Percentiles rank a stretch among this genome's conserved stretches.
Evolutionary conservation across 257 asterid genomes (phyloP).

Genomic region (Solanum arcanum): DNA sequence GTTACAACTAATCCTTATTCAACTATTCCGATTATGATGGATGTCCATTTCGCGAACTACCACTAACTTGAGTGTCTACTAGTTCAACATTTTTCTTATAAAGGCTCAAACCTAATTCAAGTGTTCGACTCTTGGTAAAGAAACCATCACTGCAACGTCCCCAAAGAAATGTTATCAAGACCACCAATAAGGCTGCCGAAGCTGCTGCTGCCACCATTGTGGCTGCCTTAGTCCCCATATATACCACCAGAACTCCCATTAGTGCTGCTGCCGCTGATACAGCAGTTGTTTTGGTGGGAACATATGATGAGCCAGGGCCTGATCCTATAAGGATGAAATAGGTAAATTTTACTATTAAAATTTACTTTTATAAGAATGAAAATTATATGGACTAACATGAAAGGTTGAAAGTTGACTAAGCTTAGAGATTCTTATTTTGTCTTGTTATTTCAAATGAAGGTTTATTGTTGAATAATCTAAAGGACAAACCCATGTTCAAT

Average conservation of each 20-base stretch:
- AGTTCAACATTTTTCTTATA: constrained; percentile 25
- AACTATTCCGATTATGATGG: neutral
- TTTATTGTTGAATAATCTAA: neutral
- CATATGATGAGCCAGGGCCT: constrained; percentile 72
- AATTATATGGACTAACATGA: constrained; percentile 4
- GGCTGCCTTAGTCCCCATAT: constrained; percentile 55
- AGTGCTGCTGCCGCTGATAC: constrained; percentile 76
- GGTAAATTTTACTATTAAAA: constrained; percentile 25
- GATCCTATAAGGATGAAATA: constrained; percentile 74
- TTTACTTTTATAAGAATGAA: constrained; percentile 8
- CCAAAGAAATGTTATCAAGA: constrained; percentile 56
- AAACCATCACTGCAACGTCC: constrained; percentile 46
- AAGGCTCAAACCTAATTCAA: constrained; percentile 76
- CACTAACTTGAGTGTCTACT: neutral
- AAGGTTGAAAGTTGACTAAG: neutral
- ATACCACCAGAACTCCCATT: constrained; percentile 48
- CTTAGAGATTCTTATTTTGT: neutral
- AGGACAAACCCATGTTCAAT: neutral
- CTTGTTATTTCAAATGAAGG: neutral
- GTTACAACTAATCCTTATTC: neutral
- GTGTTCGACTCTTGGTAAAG: constrained; percentile 63
- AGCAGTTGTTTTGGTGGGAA: constrained; percentile 59
- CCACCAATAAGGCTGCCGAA: constrained; percentile 58
- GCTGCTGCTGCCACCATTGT: constrained; percentile 67
- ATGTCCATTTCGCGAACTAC: neutral